Evolutionary conservation across 2,329 filamentous ascomycete species (phyloP).

Genomic region (Pestalotiopsis fici): DNA sequence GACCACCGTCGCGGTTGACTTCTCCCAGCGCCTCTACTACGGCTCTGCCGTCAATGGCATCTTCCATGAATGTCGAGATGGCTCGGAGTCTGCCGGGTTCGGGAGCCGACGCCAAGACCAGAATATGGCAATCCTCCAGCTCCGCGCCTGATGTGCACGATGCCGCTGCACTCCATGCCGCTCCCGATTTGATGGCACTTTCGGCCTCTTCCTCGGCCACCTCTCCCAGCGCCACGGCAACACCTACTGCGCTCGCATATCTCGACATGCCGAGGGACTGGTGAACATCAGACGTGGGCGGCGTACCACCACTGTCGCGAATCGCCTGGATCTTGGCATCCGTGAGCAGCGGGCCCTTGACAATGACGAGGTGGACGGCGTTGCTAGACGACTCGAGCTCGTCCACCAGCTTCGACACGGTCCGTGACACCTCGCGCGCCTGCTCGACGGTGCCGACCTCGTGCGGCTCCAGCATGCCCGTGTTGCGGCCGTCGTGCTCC

Average conservation of each 20-base stretch:
- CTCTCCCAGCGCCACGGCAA: constrained; percentile 27
- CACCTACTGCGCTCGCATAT: constrained; percentile 30
- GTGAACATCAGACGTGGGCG: constrained; percentile 30
- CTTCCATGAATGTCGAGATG: constrained; percentile 24
- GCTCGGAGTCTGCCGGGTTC: constrained; percentile 17
- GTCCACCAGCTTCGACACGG: constrained; percentile 19
- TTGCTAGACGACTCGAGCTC: constrained; percentile 15
- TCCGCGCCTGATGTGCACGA: constrained; percentile 33
- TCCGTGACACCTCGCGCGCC: constrained; percentile 19
- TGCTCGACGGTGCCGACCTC: constrained; percentile 30
- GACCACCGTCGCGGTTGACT: neutral
- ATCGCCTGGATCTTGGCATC: constrained; percentile 25
- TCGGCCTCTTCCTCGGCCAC: constrained; percentile 13
- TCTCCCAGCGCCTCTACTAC: neutral
- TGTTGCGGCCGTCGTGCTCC: constrained; percentile 12
- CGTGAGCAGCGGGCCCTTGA: constrained; percentile 25
- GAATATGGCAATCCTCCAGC: constrained; percentile 30
- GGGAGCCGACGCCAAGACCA: constrained; percentile 27
- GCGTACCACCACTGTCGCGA: constrained; percentile 17
- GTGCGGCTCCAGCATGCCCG: constrained; percentile 24
- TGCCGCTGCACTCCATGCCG: constrained; percentile 28
- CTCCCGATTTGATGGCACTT: constrained; percentile 21
- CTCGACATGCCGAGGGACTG: constrained; percentile 33
- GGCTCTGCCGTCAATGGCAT: constrained; percentile 27
- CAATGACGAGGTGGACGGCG: constrained; percentile 22